These are phyloP conservation scores for Saccharomyces hybrid DNA, from an alignment of 1,139 yeast species.

Conservation along the genomic window DNA sequence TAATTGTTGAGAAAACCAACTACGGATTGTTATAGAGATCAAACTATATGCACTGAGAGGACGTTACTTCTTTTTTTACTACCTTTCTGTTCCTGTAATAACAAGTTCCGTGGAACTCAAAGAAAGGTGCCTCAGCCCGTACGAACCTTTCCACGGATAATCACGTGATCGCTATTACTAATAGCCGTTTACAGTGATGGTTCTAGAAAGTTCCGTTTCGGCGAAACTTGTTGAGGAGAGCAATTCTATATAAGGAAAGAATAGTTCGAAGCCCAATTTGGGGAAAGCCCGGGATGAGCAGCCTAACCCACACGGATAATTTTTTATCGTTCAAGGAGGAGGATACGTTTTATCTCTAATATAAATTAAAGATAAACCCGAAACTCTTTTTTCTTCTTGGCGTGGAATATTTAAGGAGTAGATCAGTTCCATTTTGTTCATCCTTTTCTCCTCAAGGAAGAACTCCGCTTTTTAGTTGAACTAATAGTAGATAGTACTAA, in stretches of 20 bases:
- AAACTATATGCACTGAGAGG: no score
- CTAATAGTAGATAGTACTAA: not conserved
- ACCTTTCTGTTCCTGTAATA: not conserved
- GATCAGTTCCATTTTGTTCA: not conserved
- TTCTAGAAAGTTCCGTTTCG: not conserved
- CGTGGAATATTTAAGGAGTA: not conserved
- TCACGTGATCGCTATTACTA: not conserved
- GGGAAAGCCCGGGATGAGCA: slow-evolving; percentile 1
- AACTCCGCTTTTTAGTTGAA: not conserved
- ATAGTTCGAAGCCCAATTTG: not conserved
- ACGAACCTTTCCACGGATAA: not conserved
- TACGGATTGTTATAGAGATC: not conserved
- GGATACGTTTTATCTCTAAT: not conserved
- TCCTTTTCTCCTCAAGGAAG: not conserved
- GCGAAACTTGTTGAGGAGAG: slow-evolving; percentile 1
- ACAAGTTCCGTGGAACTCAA: not conserved
- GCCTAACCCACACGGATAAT: not conserved
- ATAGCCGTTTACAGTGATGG: not conserved
- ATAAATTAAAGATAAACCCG: not conserved
- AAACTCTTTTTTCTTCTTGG: not conserved
- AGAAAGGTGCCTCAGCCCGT: not conserved
- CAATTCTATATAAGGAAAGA: not conserved
- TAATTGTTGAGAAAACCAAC: not conserved
- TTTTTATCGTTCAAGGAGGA: not conserved
- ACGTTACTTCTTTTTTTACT: not conserved